phyloP scores from a whole-genome alignment of 169 alveolate species.

The Fabrea salina region DNA sequence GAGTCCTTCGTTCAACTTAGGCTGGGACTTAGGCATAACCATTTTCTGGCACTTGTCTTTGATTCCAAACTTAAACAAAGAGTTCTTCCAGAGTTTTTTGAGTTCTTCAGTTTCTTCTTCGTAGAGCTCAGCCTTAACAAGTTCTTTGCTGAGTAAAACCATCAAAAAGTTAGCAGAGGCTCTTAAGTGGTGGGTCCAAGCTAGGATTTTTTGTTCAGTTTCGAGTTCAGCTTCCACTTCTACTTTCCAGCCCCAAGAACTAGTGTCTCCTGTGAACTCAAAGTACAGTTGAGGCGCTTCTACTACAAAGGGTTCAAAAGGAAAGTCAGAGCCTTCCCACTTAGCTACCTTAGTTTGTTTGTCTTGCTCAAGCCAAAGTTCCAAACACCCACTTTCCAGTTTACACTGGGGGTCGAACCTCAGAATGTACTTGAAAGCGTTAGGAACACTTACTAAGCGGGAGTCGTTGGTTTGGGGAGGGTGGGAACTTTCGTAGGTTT shows the following conservation, averaged over 20 bases:
- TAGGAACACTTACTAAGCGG: background rate
- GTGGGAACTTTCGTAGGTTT: conserved; percentile 18
- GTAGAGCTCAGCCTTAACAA: background rate
- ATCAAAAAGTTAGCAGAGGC: background rate
- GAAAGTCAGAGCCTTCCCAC: background rate
- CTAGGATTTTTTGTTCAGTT: background rate
- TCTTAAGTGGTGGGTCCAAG: background rate
- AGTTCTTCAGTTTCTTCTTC: background rate
- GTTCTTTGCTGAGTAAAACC: conserved; percentile 11
- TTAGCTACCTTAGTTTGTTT: background rate
- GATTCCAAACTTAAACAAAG: conserved; percentile 23
- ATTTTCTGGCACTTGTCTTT: conserved; percentile 4
- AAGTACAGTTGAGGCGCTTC: background rate
- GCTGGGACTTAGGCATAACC: background rate
- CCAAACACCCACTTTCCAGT: background rate
- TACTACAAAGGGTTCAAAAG: background rate
- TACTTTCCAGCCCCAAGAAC: conserved; percentile 29
- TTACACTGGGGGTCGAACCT: conserved; percentile 16
- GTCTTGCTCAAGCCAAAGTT: background rate
- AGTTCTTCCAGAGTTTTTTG: background rate
- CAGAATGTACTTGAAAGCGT: background rate
- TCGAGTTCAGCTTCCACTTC: conserved; percentile 16
- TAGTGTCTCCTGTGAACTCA: background rate
- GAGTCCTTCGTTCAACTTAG: background rate
- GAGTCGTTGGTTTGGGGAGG: background rate